Evolutionary conservation across 352 stramenopile genomes (phyloP), one percentile per base, ranked within the genome.

Genomic region (Bremia lactucae): DNA sequence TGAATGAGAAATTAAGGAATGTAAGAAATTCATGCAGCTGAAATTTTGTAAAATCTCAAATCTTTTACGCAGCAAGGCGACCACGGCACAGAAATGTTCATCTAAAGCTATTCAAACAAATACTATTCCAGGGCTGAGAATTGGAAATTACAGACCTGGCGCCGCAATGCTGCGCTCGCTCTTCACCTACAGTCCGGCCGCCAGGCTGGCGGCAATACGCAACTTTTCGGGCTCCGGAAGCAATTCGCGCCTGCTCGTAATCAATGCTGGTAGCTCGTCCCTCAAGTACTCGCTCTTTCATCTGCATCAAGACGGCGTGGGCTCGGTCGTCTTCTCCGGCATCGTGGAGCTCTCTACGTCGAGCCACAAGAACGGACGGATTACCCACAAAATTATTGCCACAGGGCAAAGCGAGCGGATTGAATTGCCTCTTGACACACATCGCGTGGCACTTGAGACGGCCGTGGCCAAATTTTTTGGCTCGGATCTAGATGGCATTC

Each of bases 261-360:
- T 89, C 51, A 92, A 89, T 58, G 68, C 74, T 18, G 80, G 80
- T 36, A 83, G 64, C 39, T 92, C 80, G 9, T 80, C 77, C 48
- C 68, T 92, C 57, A 92, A 92, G 56, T 92, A 90, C 62, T 88
- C 84, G 59, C 59, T 92, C 23, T 92, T 90, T 48, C 43, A 52
- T 19, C 36, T 87, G 13, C 45, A 71, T 23, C 36, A 25, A 2
- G 26, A 45, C 2, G 47, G 64, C 29, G 68, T 89, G 14, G 69
- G 69, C 20, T 52, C 52, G 18, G 62, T 74, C 6, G 46, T 91
- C 14, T 83, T 90, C 52, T 70, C 75, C 13, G 75, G 77, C 3
- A 64, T 89, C 25, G 81, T 87, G 25, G 75, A 88, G 55, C 61
- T 94, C 20, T 86, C 75, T 45, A 84, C 58, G 21, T 50, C 62